These are phyloP conservation scores for Fusarium sp. DNA, from an alignment of 2,329 filamentous ascomycete species.

Conservation along the genomic window DNA sequence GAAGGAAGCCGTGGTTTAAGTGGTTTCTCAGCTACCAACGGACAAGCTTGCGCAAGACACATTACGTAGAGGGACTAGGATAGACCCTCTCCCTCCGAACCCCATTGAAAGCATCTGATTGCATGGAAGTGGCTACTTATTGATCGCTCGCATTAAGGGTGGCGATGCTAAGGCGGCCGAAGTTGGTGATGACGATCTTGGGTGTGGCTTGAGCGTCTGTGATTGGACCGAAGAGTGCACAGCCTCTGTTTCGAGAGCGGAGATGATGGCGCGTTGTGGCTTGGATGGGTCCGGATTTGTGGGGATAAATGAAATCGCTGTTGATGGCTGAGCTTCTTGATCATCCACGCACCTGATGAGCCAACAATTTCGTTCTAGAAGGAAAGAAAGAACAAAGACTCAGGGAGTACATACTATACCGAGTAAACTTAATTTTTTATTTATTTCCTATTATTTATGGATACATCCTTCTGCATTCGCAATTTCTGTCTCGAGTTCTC, in stretches of 20 bases:
- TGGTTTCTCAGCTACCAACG: conserved; percentile 12
- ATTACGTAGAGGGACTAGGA: conserved; percentile 38
- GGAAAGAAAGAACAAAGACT: background rate
- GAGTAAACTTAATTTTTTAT: no score
- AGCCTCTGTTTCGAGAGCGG: conserved; percentile 38
- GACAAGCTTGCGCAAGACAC: conserved; percentile 33
- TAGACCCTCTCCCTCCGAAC: background rate
- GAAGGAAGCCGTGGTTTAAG: conserved; percentile 30
- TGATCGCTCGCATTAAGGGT: conserved; percentile 23
- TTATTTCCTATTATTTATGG: background rate
- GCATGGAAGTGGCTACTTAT: conserved; percentile 22
- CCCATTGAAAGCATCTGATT: conserved; percentile 31
- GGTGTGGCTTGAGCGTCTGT: conserved; percentile 23
- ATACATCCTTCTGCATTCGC: background rate
- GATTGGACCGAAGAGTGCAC: conserved; percentile 28
- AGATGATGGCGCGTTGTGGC: conserved; percentile 20
- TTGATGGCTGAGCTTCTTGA: conserved; percentile 8
- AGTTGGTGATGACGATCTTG: conserved; percentile 34
- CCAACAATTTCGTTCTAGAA: background rate
- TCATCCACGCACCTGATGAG: background rate
- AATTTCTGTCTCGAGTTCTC: background rate
- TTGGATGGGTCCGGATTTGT: conserved; percentile 5
- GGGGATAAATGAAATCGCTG: no score
- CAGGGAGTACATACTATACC: background rate
- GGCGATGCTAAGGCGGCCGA: conserved; percentile 26